Evolutionary conservation across 306 rosid species (phyloP), one percentile per base, ranked within the genome.

Genomic region (Hippophae tibetana): DNA sequence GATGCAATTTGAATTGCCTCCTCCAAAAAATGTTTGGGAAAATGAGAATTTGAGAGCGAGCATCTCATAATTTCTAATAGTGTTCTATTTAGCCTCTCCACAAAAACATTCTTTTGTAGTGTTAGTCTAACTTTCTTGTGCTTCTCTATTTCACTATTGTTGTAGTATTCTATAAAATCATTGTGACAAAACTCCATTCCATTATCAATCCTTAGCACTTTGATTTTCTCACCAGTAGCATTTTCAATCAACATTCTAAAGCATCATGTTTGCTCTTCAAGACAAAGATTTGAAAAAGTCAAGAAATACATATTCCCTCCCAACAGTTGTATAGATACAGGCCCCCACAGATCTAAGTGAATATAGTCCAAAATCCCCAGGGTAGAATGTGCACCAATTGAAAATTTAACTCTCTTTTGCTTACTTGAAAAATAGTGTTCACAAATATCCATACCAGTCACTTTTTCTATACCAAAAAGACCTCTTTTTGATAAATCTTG

Each of bases 251-350:
- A 1, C 4, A 1, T 2, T 47, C n/a, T 2, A 2, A 47, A 0
- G 4, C 12, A 0, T 47, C 13, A 10, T 47, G 14, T 6, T 47
- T 47, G 0, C 14, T 2, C 5, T 47, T 47, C 14, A 47, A 10
- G n/a, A 47, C 0, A 0, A 1, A 6, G n/a, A 47, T 47, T 5
- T 0, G 10, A 1, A 1, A 47, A 5, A 0, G 52, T 2, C 10
- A 47, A 2, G 5, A 47, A 47, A 10, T 47, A 47, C 1, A 0
- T 12, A n/a, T 47, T 47, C 5, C 52, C 6, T 10, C 1, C 13
- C 1, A 10, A 3, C 0, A 0, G 2, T 5, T 5, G 14, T 10
- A 1, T 11, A 0, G 52, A n/a, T 0, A 18, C 1, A 18, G 18
- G 52, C 0, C 52, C 13, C 23, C 14, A 47, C 0, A 47, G 1